A percentile compares a stretch with the other conserved stretches of the same genome.
phyloP scores from a whole-genome alignment of 768 basidiomycete species.

The Hygrocybe punicea region DNA sequence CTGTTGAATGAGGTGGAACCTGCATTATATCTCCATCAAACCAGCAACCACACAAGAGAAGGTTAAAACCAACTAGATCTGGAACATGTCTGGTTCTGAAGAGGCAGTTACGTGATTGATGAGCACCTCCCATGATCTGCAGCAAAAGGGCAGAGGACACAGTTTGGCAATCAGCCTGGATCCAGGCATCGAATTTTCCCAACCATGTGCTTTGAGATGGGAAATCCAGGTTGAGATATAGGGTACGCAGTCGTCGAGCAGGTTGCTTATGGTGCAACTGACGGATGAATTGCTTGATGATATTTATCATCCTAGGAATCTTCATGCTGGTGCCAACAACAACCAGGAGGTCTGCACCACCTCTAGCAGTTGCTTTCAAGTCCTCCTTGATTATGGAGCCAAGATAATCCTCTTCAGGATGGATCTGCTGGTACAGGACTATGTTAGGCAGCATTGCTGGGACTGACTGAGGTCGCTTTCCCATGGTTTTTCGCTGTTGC shows the following conservation, averaged over 20 bases:
- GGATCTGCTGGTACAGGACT: neutral
- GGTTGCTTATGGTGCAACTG: neutral
- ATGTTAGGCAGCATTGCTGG: neutral
- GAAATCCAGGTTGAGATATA: neutral
- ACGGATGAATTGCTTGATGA: neutral
- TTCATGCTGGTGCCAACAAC: neutral
- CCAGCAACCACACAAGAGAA: too few species aligned
- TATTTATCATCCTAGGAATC: neutral
- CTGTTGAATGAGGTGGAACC: too few species aligned
- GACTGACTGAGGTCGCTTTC: neutral
- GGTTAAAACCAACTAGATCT: too few species aligned
- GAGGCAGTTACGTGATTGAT: too few species aligned
- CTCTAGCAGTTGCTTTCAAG: neutral
- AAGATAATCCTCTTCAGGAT: neutral
- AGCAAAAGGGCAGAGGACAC: too few species aligned
- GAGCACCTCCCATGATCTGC: too few species aligned
- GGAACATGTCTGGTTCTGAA: too few species aligned
- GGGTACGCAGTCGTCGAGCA: neutral
- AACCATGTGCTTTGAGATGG: neutral
- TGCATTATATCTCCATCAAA: too few species aligned
- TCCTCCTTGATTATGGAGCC: neutral
- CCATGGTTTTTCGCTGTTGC: neutral
- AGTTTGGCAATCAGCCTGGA: neutral
- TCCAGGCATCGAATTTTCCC: neutral
- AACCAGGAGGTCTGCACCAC: neutral